These are phyloP conservation scores for Penicillium expansum DNA, from an alignment of 2,329 filamentous ascomycete genomes.

Conservation along the genomic window DNA sequence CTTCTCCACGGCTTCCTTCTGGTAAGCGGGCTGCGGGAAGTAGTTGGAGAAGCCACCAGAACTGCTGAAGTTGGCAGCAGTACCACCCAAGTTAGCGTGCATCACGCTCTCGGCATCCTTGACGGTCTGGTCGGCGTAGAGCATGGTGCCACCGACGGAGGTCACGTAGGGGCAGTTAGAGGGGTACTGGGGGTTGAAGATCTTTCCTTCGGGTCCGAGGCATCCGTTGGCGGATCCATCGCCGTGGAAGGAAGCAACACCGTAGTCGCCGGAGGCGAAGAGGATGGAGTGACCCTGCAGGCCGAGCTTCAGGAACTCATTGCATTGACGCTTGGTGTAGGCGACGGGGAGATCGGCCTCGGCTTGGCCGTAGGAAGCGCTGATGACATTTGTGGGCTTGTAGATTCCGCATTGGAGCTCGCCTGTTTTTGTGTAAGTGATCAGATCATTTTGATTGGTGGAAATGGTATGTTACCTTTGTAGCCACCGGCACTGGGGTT, in stretches of 20 bases:
- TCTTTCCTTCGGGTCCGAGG: slow-evolving; percentile 38
- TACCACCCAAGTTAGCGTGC: slow-evolving; percentile 32
- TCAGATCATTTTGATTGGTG: slow-evolving; percentile 30
- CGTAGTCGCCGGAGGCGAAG: slow-evolving; percentile 33
- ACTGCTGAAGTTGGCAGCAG: slow-evolving; percentile 34
- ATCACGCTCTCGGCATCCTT: slow-evolving; percentile 30
- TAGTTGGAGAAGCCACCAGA: slow-evolving; percentile 51
- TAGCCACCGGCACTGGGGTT: slow-evolving; percentile 51
- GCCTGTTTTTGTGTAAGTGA: slow-evolving; percentile 17
- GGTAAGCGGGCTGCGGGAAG: slow-evolving; percentile 45
- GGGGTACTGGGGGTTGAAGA: slow-evolving; percentile 52
- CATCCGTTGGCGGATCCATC: slow-evolving; percentile 40
- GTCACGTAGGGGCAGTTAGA: slow-evolving; percentile 54
- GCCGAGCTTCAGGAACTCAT: slow-evolving; percentile 53
- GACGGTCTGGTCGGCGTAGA: slow-evolving; percentile 30
- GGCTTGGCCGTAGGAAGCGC: slow-evolving; percentile 56
- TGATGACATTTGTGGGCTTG: slow-evolving; percentile 56
- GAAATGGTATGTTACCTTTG: slow-evolving; percentile 41
- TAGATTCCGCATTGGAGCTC: slow-evolving; percentile 49
- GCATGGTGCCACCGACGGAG: slow-evolving; percentile 43
- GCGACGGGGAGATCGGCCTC: slow-evolving; percentile 53
- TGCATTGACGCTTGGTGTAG: slow-evolving; percentile 53
- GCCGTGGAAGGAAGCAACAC: slow-evolving; percentile 37
- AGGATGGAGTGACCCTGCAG: slow-evolving; percentile 33
- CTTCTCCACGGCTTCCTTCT: slow-evolving; percentile 40